Percentiles rank a stretch among this genome's conserved stretches.
Conservation (phyloP, 768 basidiomycete species). For the Pleurotus sapidus region DNA sequence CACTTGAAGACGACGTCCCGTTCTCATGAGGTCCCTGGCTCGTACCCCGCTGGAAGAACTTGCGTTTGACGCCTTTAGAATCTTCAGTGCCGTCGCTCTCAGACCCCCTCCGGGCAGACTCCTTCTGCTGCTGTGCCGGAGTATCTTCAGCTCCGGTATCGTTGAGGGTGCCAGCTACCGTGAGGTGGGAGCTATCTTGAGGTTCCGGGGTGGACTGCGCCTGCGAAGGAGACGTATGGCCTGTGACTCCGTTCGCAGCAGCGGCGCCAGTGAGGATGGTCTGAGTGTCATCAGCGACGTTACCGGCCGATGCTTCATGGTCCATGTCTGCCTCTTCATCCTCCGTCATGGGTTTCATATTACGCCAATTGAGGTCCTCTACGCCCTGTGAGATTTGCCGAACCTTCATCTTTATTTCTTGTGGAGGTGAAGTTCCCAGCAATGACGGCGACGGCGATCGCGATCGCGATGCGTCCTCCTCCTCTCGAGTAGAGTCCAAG, state of each 20-base stretch:
- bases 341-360: constrained; percentile 31
- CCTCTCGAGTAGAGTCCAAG: constrained; percentile 62
- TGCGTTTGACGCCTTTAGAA: constrained; percentile 70
- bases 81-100: constrained; percentile 46
- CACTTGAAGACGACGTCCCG: constrained; percentile 6
- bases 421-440: constrained; percentile 62
- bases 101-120: constrained; percentile 23
- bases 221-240: neutral
- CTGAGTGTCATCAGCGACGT: constrained; percentile 9
- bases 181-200: neutral
- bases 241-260: neutral
- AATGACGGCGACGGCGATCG: constrained; percentile 41
- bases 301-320: neutral
- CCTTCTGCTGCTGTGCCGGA: neutral
- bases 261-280: constrained; percentile 4
- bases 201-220: neutral
- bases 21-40: constrained; percentile 54
- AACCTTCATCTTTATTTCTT: constrained; percentile 69
- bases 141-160: constrained; percentile 10
- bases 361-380: constrained; percentile 74
- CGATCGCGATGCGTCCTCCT: constrained; percentile 48
- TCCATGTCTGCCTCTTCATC: constrained; percentile 25
- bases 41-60: constrained; percentile 63
- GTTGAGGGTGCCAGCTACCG: constrained; percentile 9
- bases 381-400: constrained; percentile 79